phyloP scores from a whole-genome alignment of 2,329 filamentous ascomycete genomes.

The Bipolaris sorokiniana region DNA sequence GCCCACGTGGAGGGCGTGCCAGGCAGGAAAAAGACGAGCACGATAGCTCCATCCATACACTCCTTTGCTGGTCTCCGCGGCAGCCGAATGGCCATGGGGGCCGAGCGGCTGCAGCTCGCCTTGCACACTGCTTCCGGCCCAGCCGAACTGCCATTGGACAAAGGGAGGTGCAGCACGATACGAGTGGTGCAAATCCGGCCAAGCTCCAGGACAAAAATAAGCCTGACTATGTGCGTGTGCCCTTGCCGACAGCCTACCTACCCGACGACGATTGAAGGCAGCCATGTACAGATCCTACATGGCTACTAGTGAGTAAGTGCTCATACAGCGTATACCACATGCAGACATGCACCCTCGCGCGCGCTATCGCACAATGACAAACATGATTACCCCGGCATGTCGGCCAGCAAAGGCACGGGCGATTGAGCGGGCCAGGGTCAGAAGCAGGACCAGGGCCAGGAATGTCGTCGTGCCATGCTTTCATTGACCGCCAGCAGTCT shows the following conservation, averaged over 20 bases:
- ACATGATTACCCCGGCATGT: constrained; percentile 9
- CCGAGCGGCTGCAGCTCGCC: constrained; percentile 23
- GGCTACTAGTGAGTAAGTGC: no score
- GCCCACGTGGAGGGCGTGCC: constrained; percentile 37
- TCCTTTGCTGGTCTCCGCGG: constrained; percentile 10
- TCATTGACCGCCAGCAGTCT: constrained; percentile 38
- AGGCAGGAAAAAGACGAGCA: constrained; percentile 26
- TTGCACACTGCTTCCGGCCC: constrained; percentile 24
- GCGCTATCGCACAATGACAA: constrained; percentile 9
- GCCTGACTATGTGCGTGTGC: constrained; percentile 21
- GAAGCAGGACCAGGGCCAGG: constrained; percentile 10
- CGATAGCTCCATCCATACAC: not conserved
- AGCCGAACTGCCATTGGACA: constrained; percentile 17
- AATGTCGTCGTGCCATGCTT: constrained; percentile 11
- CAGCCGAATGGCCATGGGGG: constrained; percentile 25
- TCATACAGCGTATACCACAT: no score
- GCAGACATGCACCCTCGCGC: no score
- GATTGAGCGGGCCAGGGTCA: constrained; percentile 18
- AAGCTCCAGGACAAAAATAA: constrained; percentile 41
- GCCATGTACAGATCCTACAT: no score
- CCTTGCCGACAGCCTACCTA: constrained; percentile 18
- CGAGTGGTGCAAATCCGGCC: constrained; percentile 38
- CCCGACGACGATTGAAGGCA: constrained; percentile 4
- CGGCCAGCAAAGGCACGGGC: constrained; percentile 12
- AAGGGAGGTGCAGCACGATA: constrained; percentile 29